phyloP scores from a whole-genome alignment of 106 monocot species.

The Dendrobium chrysotoxum region DNA sequence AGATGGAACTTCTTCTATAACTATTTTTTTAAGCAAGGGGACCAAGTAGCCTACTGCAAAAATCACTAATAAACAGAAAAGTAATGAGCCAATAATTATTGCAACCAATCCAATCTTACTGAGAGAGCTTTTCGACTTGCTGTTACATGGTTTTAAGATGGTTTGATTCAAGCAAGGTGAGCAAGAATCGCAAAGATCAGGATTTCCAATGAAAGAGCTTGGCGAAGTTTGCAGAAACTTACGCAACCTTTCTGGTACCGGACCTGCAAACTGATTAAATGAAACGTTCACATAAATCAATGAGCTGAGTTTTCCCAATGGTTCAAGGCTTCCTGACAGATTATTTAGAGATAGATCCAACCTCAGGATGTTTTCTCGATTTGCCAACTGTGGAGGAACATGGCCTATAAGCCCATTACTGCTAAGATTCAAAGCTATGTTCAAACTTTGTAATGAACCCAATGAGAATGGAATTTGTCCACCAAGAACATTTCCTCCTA shows the following conservation, averaged over 20 bases:
- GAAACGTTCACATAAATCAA: constrained; percentile 61
- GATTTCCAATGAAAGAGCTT: constrained; percentile 64
- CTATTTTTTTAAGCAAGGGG: constrained; percentile 13
- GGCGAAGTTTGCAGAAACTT: constrained; percentile 43
- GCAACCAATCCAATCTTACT: constrained; percentile 21
- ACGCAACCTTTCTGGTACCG: constrained; percentile 38
- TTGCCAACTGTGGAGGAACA: constrained; percentile 29
- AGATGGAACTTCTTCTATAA: constrained; percentile 8
- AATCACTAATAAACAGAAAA: constrained; percentile 34
- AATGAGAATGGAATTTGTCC: constrained; percentile 68
- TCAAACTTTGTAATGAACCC: constrained; percentile 31
- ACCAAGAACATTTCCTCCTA: constrained; percentile 62
- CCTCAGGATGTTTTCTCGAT: constrained; percentile 31
- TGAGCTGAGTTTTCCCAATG: constrained; percentile 29
- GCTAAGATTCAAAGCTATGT: constrained; percentile 57
- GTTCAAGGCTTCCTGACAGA: constrained; percentile 44
- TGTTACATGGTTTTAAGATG: constrained; percentile 30
- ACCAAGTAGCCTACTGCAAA: constrained; percentile 18
- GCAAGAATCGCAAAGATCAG: constrained; percentile 57
- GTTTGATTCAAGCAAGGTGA: constrained; percentile 16
- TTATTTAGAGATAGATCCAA: constrained; percentile 82
- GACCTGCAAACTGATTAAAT: constrained; percentile 58
- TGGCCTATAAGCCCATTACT: constrained; percentile 53
- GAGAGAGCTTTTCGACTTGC: constrained; percentile 12
- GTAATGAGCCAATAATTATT: constrained; percentile 32